These are phyloP conservation scores for Speleostelium caveatum DNA, from an alignment of 78 protist genomes.

Conservation along the genomic window DNA sequence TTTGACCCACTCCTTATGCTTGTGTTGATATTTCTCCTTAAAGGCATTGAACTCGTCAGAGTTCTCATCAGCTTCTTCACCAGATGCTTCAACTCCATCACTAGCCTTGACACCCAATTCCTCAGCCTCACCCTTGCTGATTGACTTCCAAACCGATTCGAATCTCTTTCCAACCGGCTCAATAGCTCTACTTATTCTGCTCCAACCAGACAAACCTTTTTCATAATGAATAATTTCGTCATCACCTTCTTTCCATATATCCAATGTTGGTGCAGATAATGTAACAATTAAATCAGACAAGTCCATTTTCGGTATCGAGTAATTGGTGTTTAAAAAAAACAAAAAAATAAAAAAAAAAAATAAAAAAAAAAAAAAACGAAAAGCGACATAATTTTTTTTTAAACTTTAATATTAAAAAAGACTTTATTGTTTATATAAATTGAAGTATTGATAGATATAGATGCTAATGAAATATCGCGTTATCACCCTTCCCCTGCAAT, in stretches of 20 bases:
- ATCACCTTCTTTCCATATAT: conserved; percentile 23
- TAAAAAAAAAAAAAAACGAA: too few relatives aligned
- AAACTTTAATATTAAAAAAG: too few relatives aligned
- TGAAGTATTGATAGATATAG: too few relatives aligned
- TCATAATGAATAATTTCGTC: conserved; percentile 3
- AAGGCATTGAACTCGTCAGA: conserved; percentile 15
- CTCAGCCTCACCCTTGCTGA: conserved; percentile 22
- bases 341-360: too few relatives aligned
- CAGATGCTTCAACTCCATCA: not conserved
- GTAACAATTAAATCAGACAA: conserved; percentile 41
- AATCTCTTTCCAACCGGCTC: conserved; percentile 68
- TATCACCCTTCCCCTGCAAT: too few relatives aligned
- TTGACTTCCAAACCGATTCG: conserved; percentile 56
- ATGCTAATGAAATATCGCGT: too few relatives aligned
- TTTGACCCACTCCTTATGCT: conserved; percentile 31
- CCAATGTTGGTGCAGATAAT: conserved; percentile 28
- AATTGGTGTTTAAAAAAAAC: too few relatives aligned
- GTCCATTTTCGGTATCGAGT: not conserved
- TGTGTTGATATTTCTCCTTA: conserved; percentile 63
- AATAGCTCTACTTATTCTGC: not conserved
- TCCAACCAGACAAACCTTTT: conserved; percentile 39
- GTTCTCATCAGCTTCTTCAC: conserved; percentile 31
- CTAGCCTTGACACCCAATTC: conserved; percentile 2
- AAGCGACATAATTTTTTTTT: too few relatives aligned
- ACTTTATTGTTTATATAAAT: too few relatives aligned